Evolutionary conservation across 2,329 filamentous ascomycete genomes (phyloP).

Genomic region (Microcyclospora pomicola): DNA sequence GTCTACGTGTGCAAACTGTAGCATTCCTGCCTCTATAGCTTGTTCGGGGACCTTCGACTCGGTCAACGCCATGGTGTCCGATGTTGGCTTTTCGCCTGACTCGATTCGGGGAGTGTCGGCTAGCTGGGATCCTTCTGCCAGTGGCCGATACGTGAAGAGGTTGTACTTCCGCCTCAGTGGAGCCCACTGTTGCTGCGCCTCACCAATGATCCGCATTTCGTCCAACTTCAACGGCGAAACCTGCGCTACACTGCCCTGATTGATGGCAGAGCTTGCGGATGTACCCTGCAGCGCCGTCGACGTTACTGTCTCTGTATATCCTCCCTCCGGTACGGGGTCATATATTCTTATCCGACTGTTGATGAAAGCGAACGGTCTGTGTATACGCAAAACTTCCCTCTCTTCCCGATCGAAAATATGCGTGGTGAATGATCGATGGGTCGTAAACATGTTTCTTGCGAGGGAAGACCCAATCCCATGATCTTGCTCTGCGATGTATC

Average conservation of each 20-base stretch:
- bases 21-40: slow-evolving; percentile 33
- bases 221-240: slow-evolving; percentile 40
- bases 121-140: slow-evolving; percentile 22
- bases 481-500: slow-evolving; percentile 51
- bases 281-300: slow-evolving; percentile 32
- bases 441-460: slow-evolving; percentile 46
- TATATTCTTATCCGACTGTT: slow-evolving; percentile 45
- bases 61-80: slow-evolving; percentile 36
- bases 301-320: slow-evolving; percentile 16
- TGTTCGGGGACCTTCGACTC: slow-evolving; percentile 29
- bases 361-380: slow-evolving; percentile 51
- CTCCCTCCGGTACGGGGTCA: slow-evolving; percentile 33
- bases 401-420: slow-evolving; percentile 50
- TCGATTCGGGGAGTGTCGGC: slow-evolving; percentile 20
- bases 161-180: slow-evolving; percentile 50
- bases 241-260: slow-evolving; percentile 32
- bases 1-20: slow-evolving; percentile 49
- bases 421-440: slow-evolving; percentile 50
- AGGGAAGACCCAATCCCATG: slow-evolving; percentile 43
- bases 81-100: slow-evolving; percentile 27
- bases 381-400: slow-evolving; percentile 47
- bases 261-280: slow-evolving; percentile 28
- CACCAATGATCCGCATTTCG: slow-evolving; percentile 49
- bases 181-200: slow-evolving; percentile 51
- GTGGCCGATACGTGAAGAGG: slow-evolving; percentile 43